Conservation (phyloP, 257 asterid genomes). For the Plectranthus barbatus region DNA sequence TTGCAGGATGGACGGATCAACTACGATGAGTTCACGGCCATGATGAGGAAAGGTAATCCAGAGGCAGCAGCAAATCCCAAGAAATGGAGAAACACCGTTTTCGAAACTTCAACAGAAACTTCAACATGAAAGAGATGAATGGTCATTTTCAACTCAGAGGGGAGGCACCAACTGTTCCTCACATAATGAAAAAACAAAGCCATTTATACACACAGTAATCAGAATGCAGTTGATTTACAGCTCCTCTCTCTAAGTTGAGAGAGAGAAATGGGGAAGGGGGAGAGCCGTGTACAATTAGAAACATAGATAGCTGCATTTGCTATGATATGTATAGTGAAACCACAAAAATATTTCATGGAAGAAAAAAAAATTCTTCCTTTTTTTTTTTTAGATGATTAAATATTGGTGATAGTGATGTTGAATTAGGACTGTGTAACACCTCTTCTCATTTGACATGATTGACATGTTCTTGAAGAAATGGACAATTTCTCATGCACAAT, state of each 20-base stretch:
- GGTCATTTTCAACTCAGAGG: not conserved
- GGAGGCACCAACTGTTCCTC: not conserved
- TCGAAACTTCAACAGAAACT: constrained; percentile 15
- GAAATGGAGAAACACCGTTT: constrained; percentile 54
- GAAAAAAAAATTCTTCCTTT: not conserved
- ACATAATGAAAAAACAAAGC: not conserved
- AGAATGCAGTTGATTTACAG: constrained; percentile 9
- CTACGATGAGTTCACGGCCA: constrained; percentile 74
- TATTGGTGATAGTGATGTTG: not conserved
- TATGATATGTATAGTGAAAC: constrained; percentile 10
- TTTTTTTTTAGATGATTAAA: not conserved
- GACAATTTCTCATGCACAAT: not conserved
- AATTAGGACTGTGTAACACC: not conserved
- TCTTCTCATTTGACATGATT: not conserved
- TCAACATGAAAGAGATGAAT: constrained; percentile 1
- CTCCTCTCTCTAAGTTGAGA: constrained; percentile 1
- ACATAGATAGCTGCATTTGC: constrained; percentile 12
- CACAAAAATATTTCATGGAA: not conserved
- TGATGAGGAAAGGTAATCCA: constrained; percentile 85
- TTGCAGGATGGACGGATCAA: constrained; percentile 78
- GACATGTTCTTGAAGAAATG: not conserved
- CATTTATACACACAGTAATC: constrained; percentile 7
- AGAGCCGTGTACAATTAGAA: constrained; percentile 11
- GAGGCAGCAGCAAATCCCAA: constrained; percentile 54
- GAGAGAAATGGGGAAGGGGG: not conserved